Percentiles rank a stretch among this genome's conserved stretches.
phyloP scores from a whole-genome alignment of 805 yeast genomes.

The Yamadazyma insecticola region DNA sequence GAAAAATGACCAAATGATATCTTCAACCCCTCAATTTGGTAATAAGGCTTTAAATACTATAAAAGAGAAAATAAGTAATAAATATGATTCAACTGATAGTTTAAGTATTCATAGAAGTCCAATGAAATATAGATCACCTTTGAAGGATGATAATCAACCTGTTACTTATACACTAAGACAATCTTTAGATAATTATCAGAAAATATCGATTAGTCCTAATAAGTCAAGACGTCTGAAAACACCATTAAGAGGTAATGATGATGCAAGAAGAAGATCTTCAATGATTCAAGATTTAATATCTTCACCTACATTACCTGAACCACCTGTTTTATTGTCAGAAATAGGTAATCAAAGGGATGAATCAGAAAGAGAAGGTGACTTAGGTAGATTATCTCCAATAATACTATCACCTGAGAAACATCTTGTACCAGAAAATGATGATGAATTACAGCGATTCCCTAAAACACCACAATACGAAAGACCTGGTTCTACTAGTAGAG shows the following conservation, averaged over 20 bases:
- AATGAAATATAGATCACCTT: slow-evolving; percentile 4
- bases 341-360: slow-evolving; percentile 17
- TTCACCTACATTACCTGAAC: slow-evolving; percentile 42
- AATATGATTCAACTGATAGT: slow-evolving; percentile 21
- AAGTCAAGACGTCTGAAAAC: slow-evolving; percentile 14
- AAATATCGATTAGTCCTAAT: slow-evolving; percentile 27
- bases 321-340: slow-evolving; percentile 38
- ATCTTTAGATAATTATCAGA: slow-evolving; percentile 26
- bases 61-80: slow-evolving; percentile 4
- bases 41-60: slow-evolving; percentile 1
- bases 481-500: slow-evolving; percentile 13
- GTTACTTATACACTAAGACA: slow-evolving; percentile 24
- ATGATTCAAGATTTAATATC: slow-evolving; percentile 32
- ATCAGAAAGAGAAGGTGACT: slow-evolving; percentile 1
- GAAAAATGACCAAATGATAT: slow-evolving; percentile 5
- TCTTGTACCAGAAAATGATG: slow-evolving; percentile 11
- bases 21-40: slow-evolving; percentile 8
- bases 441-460: slow-evolving; percentile 38
- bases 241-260: slow-evolving; percentile 10
- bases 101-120: slow-evolving; percentile 20
- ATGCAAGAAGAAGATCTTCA: slow-evolving; percentile 23
- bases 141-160: slow-evolving; percentile 2
- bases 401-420: background rate
- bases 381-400: slow-evolving; percentile 18
- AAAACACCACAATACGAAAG: slow-evolving; percentile 41